phyloP scores from a whole-genome alignment of 177 flowering plant genomes.

The Telopea speciosissima region DNA sequence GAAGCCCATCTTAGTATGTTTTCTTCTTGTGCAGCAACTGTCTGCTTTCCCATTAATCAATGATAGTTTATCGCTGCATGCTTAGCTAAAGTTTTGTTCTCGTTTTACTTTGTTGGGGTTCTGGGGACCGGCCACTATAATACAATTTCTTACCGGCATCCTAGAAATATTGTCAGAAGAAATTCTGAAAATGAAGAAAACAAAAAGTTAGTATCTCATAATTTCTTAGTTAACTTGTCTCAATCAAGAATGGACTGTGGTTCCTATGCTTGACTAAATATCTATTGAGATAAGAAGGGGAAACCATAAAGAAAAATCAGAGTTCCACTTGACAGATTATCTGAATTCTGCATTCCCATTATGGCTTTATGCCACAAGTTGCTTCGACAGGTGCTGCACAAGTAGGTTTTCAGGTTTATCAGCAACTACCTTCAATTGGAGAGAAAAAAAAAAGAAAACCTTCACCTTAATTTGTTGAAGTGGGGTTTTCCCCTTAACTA shows the following conservation, averaged over 20 bases:
- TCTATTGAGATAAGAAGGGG: not conserved
- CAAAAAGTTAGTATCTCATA: too few relatives aligned
- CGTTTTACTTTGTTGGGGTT: too few relatives aligned
- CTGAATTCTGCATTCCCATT: not conserved
- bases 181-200: not conserved
- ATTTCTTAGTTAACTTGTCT: not conserved
- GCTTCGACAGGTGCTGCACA: not conserved
- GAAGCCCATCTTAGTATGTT: too few relatives aligned
- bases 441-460: not conserved
- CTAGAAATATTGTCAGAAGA: not conserved
- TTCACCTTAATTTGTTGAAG: not conserved
- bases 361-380: slow-evolving; percentile 5
- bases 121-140: too few relatives aligned
- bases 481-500: not conserved
- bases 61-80: too few relatives aligned
- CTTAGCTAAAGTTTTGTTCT: too few relatives aligned
- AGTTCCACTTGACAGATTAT: not conserved
- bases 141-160: too few relatives aligned
- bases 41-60: too few relatives aligned
- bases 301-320: not conserved
- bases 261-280: not conserved
- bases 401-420: not conserved
- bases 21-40: too few relatives aligned
- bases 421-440: not conserved
- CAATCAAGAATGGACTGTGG: not conserved